Evolutionary conservation across 768 basidiomycete species (phyloP), one percentile per base, ranked within the genome.

Genomic region (Amanita thiersii): DNA sequence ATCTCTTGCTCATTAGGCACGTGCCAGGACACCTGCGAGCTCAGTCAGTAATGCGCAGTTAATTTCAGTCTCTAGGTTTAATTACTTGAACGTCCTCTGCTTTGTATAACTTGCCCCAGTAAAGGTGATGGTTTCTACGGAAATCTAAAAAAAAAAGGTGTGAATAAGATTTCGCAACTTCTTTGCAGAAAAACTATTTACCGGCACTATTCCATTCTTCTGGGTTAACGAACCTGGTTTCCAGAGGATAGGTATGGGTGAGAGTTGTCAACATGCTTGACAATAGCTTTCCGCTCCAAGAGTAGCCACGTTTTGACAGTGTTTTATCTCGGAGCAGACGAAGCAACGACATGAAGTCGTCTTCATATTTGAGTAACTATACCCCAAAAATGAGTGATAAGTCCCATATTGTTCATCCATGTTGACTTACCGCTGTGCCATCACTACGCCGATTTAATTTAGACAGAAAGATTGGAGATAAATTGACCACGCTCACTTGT

Each of bases 31-130:
- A 84, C 56, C 81, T 84, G 43, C 8, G 31, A 17, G n/a, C 35
- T 21, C 12, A 26, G 23, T 18, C 44, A n/a, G 37, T 43, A 45
- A 21, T 29, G 18, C 23, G 17, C 40, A 10, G 24, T 19, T 25
- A 21, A 19, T 30, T 12, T 20, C n/a, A 26, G 9, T 15, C 5
- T n/a, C 5, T 24, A 7, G 25, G 41, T 5, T 12, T 32, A 11
- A 10, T 4, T 52, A 87, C 83, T 58, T 72, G 72, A 46, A 90
- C 74, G 25, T 91, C 82, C 31, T 77, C 70, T 9, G 77, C 66
- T 15, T 65, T 65, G 58, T 86, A 90, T 9, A 82, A 56, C 52
- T 86, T 85, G 5, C 89, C 90, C 89, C 89, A 92, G 50, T 77
- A 69, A 14, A 65, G 68, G 57, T 86, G 79, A 52, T 88, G 85